phyloP scores from a whole-genome alignment of 2,329 filamentous ascomycete genomes.

The Aspergillus tamarii region DNA sequence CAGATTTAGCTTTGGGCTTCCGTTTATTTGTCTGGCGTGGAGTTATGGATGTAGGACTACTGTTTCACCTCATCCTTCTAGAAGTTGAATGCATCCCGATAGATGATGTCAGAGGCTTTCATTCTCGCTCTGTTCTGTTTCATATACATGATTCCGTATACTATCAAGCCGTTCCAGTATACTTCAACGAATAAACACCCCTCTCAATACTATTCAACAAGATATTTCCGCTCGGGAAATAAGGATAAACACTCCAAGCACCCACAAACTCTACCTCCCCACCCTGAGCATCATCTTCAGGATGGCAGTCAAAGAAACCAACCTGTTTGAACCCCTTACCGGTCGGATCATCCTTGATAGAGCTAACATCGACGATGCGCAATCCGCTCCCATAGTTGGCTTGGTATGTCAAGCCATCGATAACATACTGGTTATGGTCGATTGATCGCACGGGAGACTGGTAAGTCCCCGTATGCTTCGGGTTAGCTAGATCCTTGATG shows the following conservation, averaged over 20 bases:
- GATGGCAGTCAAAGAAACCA: conserved; percentile 22
- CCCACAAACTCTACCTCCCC: conserved; percentile 21
- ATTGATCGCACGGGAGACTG: conserved; percentile 23
- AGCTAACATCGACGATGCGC: conserved; percentile 23
- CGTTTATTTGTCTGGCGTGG: background rate
- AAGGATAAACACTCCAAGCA: conserved; percentile 25
- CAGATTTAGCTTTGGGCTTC: background rate
- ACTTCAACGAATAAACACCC: conserved; percentile 24
- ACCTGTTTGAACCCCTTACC: conserved; percentile 19
- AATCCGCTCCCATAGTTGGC: conserved; percentile 24
- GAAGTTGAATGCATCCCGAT: background rate
- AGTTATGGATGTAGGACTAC: background rate
- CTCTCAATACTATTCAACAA: conserved; percentile 25
- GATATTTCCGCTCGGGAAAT: conserved; percentile 19
- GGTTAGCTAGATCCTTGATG: conserved; percentile 16
- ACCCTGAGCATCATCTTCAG: conserved; percentile 18
- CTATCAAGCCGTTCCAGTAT: conserved; percentile 11
- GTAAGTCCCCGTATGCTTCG: conserved; percentile 22
- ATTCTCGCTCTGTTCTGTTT: background rate
- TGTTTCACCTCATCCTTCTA: background rate
- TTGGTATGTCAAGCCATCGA: conserved; percentile 22
- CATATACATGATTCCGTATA: background rate
- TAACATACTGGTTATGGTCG: conserved; percentile 27
- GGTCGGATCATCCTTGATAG: conserved; percentile 18
- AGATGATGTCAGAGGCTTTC: background rate